Evolutionary conservation across 208 protist genomes (phyloP).

Genomic region (Crithidia brevicula): DNA sequence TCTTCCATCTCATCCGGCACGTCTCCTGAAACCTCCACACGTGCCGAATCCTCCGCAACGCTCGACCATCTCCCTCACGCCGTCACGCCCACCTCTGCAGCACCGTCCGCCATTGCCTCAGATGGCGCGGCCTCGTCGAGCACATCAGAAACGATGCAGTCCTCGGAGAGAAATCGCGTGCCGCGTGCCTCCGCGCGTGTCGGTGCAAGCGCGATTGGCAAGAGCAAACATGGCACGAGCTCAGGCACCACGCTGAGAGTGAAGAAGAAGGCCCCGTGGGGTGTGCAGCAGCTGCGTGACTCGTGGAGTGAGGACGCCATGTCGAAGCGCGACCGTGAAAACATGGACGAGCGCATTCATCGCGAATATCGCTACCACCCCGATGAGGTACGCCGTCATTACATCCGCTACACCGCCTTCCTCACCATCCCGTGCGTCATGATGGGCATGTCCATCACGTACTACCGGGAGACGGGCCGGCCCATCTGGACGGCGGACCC

Average conservation of each 20-base stretch:
- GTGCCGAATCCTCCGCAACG: neutral
- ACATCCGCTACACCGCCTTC: slow-evolving; percentile 58
- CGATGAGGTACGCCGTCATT: slow-evolving; percentile 63
- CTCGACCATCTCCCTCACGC: neutral
- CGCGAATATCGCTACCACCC: slow-evolving; percentile 90
- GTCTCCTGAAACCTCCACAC: no score
- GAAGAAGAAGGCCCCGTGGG: slow-evolving; percentile 70
- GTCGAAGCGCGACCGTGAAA: slow-evolving; percentile 69
- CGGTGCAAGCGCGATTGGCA: slow-evolving; percentile 1
- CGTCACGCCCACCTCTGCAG: neutral
- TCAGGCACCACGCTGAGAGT: slow-evolving; percentile 40
- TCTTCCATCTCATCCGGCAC: no score
- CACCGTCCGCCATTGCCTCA: neutral
- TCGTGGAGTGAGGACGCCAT: slow-evolving; percentile 88
- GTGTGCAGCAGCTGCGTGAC: slow-evolving; percentile 81
- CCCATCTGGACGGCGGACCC: slow-evolving; percentile 71
- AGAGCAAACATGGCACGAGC: slow-evolving; percentile 14
- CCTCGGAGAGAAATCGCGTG: no score
- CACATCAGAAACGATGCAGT: no score
- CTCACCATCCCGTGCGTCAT: slow-evolving; percentile 55
- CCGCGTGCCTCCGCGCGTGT: neutral
- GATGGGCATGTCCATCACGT: slow-evolving; percentile 37
- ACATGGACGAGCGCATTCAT: slow-evolving; percentile 81
- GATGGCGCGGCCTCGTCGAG: neutral
- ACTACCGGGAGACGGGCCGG: slow-evolving; percentile 64